phyloP scores from a whole-genome alignment of 768 basidiomycete species.

The Rhodotorula toruloides region DNA sequence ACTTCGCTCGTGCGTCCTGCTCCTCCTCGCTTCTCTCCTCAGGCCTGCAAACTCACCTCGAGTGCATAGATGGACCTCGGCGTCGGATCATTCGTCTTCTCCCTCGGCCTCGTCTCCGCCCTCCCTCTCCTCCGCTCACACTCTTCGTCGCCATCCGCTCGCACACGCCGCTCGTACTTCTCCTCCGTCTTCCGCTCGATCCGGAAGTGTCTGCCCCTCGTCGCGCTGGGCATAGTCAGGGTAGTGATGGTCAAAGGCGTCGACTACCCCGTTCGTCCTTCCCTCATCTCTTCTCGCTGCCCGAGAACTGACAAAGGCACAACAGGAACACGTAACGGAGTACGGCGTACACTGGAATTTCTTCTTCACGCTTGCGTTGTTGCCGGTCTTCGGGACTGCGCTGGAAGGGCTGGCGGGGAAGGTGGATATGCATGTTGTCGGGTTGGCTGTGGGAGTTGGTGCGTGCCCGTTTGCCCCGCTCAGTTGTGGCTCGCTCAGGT shows the following conservation, averaged over 20 bases:
- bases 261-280: constrained; percentile 73
- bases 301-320: not conserved
- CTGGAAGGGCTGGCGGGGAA: not conserved
- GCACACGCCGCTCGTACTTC: constrained; percentile 32
- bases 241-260: constrained; percentile 83
- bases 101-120: constrained; percentile 86
- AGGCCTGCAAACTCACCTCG: not conserved
- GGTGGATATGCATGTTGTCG: constrained; percentile 17
- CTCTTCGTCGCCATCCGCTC: constrained; percentile 36
- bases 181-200: constrained; percentile 53
- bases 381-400: constrained; percentile 52
- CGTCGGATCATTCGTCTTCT: constrained; percentile 95
- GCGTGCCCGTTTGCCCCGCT: not conserved
- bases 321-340: constrained; percentile 86
- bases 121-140: constrained; percentile 64
- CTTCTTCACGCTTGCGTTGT: constrained; percentile 80
- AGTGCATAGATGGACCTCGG: constrained; percentile 84
- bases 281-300: not conserved
- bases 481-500: no score
- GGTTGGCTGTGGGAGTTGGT: constrained; percentile 22
- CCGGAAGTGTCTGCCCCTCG: constrained; percentile 63
- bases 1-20: constrained; percentile 69
- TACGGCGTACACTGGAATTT: constrained; percentile 99
- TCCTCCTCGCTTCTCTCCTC: not conserved
- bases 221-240: constrained; percentile 68